phyloP scores from a whole-genome alignment of 345 rosid genomes.

The Laguncularia racemosa region DNA sequence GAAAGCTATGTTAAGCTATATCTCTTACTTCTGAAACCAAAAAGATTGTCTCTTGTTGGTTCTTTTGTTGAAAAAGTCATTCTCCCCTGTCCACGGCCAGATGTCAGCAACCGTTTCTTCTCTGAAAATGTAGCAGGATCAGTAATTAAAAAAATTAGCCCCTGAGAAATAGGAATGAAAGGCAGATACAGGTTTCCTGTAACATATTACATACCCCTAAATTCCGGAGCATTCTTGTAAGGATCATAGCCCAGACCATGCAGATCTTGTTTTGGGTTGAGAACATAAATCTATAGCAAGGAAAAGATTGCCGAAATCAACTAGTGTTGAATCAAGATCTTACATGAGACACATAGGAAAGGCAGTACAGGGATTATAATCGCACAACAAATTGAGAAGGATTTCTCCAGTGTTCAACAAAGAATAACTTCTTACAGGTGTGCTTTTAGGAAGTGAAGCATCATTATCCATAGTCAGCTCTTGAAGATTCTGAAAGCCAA shows the following conservation, averaged over 20 bases:
- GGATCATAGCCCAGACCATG: conserved; percentile 95
- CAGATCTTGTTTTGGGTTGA: conserved; percentile 83
- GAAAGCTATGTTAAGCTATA: background rate
- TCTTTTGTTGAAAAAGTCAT: conserved; percentile 53
- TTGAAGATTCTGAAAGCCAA: conserved; percentile 28
- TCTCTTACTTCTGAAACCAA: conserved; percentile 71
- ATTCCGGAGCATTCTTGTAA: conserved; percentile 93
- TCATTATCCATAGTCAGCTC: conserved; percentile 36
- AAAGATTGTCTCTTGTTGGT: conserved; percentile 56
- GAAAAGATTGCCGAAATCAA: conserved; percentile 2
- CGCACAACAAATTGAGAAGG: background rate
- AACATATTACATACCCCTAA: conserved; percentile 56
- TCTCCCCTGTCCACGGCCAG: conserved; percentile 42
- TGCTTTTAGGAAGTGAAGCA: conserved; percentile 39
- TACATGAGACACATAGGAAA: too few relatives aligned
- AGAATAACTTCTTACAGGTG: conserved; percentile 58
- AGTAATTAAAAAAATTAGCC: background rate
- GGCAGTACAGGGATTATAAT: background rate
- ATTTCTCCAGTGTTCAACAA: background rate
- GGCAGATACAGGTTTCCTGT: conserved; percentile 9
- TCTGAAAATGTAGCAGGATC: conserved; percentile 33
- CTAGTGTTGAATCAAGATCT: too few relatives aligned
- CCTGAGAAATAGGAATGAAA: background rate
- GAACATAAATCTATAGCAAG: conserved; percentile 53
- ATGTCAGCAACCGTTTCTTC: conserved; percentile 52